These are phyloP conservation scores for Penicillium decumbens DNA, from an alignment of 2,329 filamentous ascomycete species.

Conservation along the genomic window DNA sequence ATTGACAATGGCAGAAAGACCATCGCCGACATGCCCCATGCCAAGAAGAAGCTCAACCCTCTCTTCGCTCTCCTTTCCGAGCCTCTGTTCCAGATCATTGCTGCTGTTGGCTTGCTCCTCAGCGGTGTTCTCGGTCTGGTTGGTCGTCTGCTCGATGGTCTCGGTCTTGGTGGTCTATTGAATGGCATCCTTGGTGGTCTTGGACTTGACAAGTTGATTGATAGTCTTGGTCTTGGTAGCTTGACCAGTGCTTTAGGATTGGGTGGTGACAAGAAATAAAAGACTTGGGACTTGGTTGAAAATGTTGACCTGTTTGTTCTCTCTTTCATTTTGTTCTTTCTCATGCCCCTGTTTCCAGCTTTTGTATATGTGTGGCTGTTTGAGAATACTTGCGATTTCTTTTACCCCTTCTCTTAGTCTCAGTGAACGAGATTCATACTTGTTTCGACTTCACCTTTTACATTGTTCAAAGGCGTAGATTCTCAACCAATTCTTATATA, in stretches of 20 bases:
- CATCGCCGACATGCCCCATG: conserved; percentile 86
- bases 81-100: conserved; percentile 87
- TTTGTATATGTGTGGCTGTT: not conserved
- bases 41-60: conserved; percentile 90
- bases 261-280: conserved; percentile 48
- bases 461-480: not conserved
- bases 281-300: not conserved
- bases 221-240: conserved; percentile 50
- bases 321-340: not conserved
- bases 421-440: not conserved
- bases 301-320: not conserved
- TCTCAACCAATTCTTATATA: not conserved
- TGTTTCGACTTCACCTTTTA: not conserved
- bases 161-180: conserved; percentile 76
- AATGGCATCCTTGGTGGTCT: conserved; percentile 71
- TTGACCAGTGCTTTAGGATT: conserved; percentile 39
- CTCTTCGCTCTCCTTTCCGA: conserved; percentile 71
- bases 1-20: conserved; percentile 86
- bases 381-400: not conserved
- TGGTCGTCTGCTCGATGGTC: conserved; percentile 70
- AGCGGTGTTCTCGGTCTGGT: conserved; percentile 80
- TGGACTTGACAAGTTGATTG: conserved; percentile 55
- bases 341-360: not conserved
- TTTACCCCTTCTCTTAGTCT: not conserved
- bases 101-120: conserved; percentile 77